Evolutionary conservation across 2,329 filamentous ascomycete species (phyloP), one percentile per base, ranked within the genome.

Genomic region (Sporothrix luriei): DNA sequence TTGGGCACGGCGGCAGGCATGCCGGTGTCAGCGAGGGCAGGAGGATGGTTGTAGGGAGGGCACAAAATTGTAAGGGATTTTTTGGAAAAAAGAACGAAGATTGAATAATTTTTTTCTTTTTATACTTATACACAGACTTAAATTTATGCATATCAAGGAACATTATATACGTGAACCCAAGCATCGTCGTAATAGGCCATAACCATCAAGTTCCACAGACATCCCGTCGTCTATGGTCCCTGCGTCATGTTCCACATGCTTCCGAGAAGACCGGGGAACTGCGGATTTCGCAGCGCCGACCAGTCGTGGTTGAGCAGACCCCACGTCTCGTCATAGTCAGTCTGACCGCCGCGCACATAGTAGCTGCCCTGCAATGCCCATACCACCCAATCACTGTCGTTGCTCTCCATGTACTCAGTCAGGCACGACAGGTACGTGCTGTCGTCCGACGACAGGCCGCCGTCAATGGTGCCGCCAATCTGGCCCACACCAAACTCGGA

Each of bases 361-460:
- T 88, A 89, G 70, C 83, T 84, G 14, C 86, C 86, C 76, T 85
- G 82, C 55, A 88, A 73, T 4, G 83, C 84, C 87, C 86, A 88
- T 14, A 87, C 78, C 0, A 83, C 82, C 86, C 86, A 88, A 71
- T 88, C 87, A 46, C 83, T 83, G 73, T 88, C 84, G 75, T 88
- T 88, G 54, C 77, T 75, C 64, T 81, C 77, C 79, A 88, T 81
- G 69, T 87, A 86, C 13, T 79, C 80, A 5, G 81, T 78, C 48
- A 88, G 74, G 73, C 86, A 89, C 11, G 78, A 77, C 59, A 87
- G 79, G 74, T 87, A 88, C 0, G 74, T 75, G 67, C 79, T 74
- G 59, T 85, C 84, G 55, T 80, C 79, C 46, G 82, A 78, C 52
- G 75, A 78, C 19, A 85, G 74, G 0, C 83, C 83, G 46, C 79